Percentiles rank a stretch among this genome's conserved stretches.
phyloP scores from a whole-genome alignment of 2,329 filamentous ascomycete genomes.

The Exophiala viscosa region DNA sequence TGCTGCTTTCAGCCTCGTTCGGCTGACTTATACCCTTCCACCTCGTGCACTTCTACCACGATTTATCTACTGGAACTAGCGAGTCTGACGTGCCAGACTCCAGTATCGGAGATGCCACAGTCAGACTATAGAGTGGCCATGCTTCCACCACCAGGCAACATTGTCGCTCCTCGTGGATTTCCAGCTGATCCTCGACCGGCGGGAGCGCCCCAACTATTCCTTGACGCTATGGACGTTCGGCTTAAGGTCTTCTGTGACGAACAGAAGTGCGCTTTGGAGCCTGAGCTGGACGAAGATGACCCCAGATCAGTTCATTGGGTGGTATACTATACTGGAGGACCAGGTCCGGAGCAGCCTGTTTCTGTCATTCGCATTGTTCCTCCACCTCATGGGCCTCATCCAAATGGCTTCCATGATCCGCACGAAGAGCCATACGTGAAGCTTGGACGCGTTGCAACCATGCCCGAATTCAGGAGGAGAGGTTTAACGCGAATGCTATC shows the following conservation, averaged over 20 bases:
- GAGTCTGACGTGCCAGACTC: not conserved
- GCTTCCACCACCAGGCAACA: conserved; percentile 21
- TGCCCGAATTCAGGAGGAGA: conserved; percentile 61
- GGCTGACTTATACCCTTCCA: not conserved
- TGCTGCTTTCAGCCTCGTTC: conserved; percentile 1
- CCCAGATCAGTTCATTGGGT: conserved; percentile 80
- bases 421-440: conserved; percentile 71
- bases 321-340: conserved; percentile 55
- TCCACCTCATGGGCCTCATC: conserved; percentile 67
- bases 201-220: conserved; percentile 50
- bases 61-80: too few species aligned
- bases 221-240: conserved; percentile 58
- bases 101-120: not conserved
- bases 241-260: conserved; percentile 57
- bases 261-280: conserved; percentile 56
- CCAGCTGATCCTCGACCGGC: conserved; percentile 22
- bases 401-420: conserved; percentile 30
- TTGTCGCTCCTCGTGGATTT: conserved; percentile 26
- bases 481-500: conserved; percentile 65
- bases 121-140: conserved; percentile 9
- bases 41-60: too few species aligned
- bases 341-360: conserved; percentile 51
- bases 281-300: conserved; percentile 81
- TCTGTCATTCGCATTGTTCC: conserved; percentile 78
- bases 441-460: conserved; percentile 71